These are phyloP conservation scores for Raphanus raphanistrum DNA, from an alignment of 345 rosid genomes.

Conservation along the genomic window DNA sequence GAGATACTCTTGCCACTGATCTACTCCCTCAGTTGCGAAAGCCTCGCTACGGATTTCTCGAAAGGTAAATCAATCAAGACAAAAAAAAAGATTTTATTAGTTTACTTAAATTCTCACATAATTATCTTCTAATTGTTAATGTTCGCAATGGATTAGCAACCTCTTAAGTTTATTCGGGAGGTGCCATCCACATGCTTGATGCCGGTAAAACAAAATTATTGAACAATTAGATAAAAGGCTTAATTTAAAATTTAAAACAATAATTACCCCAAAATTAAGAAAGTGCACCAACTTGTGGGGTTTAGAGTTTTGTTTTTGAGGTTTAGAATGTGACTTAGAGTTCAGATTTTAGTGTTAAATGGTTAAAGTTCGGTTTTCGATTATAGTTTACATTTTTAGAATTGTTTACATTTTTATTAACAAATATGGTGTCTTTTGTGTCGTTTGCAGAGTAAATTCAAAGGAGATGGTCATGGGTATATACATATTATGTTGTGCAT, in stretches of 20 bases:
- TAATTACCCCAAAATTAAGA: neutral
- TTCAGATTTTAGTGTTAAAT: neutral
- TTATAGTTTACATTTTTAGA: neutral
- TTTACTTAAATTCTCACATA: neutral
- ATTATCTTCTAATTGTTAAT: neutral
- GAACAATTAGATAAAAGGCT: neutral
- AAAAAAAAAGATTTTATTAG: neutral
- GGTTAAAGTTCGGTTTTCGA: neutral
- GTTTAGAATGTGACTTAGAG: neutral
- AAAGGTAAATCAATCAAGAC: constrained; percentile 45
- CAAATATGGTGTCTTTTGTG: neutral
- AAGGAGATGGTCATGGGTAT: constrained; percentile 31
- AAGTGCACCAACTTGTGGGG: neutral
- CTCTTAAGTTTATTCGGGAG: neutral
- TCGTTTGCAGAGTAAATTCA: constrained; percentile 20
- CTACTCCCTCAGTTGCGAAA: constrained; percentile 7
- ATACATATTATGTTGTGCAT: constrained; percentile 22
- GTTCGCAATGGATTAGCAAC: neutral
- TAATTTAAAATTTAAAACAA: neutral
- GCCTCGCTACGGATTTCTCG: constrained; percentile 40
- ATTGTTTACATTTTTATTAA: neutral
- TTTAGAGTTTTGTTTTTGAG: neutral
- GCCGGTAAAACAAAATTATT: neutral
- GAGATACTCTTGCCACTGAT: constrained; percentile 51
- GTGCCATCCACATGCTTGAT: neutral